Percentiles rank a stretch among this genome's conserved stretches.
These are phyloP conservation scores for Solanum verrucosum DNA, from an alignment of 257 asterid genomes.

Conservation along the genomic window DNA sequence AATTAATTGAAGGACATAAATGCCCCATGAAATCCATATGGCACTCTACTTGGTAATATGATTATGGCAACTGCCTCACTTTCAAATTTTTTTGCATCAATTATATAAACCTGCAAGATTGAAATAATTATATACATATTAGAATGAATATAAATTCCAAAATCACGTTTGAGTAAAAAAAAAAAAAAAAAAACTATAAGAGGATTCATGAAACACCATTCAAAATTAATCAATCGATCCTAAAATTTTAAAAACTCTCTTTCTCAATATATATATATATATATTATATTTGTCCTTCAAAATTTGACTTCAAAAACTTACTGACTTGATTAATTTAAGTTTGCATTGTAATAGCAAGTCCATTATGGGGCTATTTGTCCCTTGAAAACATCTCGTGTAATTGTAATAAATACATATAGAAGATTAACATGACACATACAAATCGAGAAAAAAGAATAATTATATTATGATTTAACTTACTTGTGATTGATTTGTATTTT, in stretches of 20 bases:
- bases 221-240: too few species aligned
- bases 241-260: too few species aligned
- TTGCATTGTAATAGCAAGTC: too few species aligned
- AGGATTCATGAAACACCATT: too few species aligned
- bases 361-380: too few species aligned
- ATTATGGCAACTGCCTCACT: constrained; percentile 14
- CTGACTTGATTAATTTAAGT: too few species aligned
- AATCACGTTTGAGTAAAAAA: too few species aligned
- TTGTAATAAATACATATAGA: not conserved
- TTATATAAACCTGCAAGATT: constrained; percentile 16
- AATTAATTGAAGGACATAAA: not conserved
- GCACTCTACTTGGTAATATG: constrained; percentile 22
- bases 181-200: too few species aligned
- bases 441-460: not conserved
- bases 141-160: not conserved
- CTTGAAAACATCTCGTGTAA: not conserved
- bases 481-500: constrained; percentile 10
- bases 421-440: not conserved
- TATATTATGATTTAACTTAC: not conserved
- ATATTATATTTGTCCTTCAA: too few species aligned
- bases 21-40: constrained; percentile 33
- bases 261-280: too few species aligned
- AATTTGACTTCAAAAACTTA: too few species aligned
- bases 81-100: constrained; percentile 19
- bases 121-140: not conserved